Base-by-base conservation (phyloP, 1,139 yeast genomes). In the Taphrina pruni region DNA sequence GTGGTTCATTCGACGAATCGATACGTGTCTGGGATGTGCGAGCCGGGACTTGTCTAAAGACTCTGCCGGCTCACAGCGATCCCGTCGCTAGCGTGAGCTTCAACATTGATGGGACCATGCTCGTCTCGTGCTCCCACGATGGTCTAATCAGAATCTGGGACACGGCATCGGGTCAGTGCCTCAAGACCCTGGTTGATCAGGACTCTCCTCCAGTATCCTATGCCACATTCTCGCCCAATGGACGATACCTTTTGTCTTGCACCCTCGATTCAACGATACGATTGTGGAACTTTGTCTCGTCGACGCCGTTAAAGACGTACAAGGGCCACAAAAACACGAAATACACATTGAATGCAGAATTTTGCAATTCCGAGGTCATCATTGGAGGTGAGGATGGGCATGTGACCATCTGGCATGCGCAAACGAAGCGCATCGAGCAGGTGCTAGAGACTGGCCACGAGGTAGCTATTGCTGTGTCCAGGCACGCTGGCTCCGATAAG, bases 41-140 rank as follows among this genome's bases (percentile, higher is more conserved):
- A 48, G 83, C 87, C 36, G 95, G 96, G 0, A 83, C 83, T 62
- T 85, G 90, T 65, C 79, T 92, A 74, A 87, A 89, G 75, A 90
- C 96, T 0, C 80, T 94, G 70, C 90, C 97, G 20, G 98, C 99
- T 0, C 99, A 94, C 77, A 86, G 96, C 0, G 98, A 92, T 74
- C 96, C 98, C 0, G 89, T 94, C 0, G 87, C 90, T 60, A 84
- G 90, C 0, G 81, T 93, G 0, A 87, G 90, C 73, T 80, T 94
- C 67, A 83, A 87, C 1, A 88, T 87, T 68, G 99, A 94, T 75
- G 90, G 94, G 62, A 85, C 97, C 0, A 85, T 95, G 50, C 84
- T 94, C 20, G 90, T 88, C 3, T 89, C 97, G 72, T 96, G 96
- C 0, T 89, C 97, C 3, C 90, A 88, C 76, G 99, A 94, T 78